phyloP scores from a whole-genome alignment of 768 basidiomycete species.

The Lepiota subincarnata region DNA sequence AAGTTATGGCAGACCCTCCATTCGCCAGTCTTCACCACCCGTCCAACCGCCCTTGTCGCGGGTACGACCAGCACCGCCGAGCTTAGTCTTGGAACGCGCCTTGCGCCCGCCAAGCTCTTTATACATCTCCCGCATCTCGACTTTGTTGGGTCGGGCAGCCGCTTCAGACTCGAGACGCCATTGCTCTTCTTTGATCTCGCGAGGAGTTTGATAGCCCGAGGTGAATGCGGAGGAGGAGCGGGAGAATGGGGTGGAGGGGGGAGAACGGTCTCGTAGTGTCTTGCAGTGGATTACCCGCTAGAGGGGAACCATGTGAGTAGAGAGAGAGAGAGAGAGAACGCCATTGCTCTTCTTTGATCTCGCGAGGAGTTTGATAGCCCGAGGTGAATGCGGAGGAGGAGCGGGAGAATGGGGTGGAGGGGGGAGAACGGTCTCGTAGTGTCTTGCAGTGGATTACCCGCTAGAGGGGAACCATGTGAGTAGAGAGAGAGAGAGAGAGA shows the following conservation, averaged over 20 bases:
- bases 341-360: slow-evolving; percentile 78
- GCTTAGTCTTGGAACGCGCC: slow-evolving; percentile 66
- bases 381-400: slow-evolving; percentile 43
- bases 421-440: slow-evolving; percentile 38
- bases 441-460: slow-evolving; percentile 46
- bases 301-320: neutral
- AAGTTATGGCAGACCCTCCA: no score
- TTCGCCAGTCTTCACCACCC: slow-evolving; percentile 26
- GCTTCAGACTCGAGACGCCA: slow-evolving; percentile 59
- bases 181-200: slow-evolving; percentile 72
- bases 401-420: slow-evolving; percentile 29
- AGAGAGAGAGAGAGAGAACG: no score
- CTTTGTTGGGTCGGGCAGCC: slow-evolving; percentile 58
- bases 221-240: slow-evolving; percentile 38
- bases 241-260: slow-evolving; percentile 29
- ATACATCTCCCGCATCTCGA: slow-evolving; percentile 89
- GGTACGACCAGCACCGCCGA: slow-evolving; percentile 55
- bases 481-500: no score
- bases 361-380: slow-evolving; percentile 77
- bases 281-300: slow-evolving; percentile 52
- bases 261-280: slow-evolving; percentile 39
- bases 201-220: slow-evolving; percentile 75
- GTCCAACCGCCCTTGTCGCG: slow-evolving; percentile 82
- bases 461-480: no score
- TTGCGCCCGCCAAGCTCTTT: slow-evolving; percentile 89